Evolutionary conservation across 371 early-diverging fungal species (phyloP).

Genomic region (Mucor plumbeus): DNA sequence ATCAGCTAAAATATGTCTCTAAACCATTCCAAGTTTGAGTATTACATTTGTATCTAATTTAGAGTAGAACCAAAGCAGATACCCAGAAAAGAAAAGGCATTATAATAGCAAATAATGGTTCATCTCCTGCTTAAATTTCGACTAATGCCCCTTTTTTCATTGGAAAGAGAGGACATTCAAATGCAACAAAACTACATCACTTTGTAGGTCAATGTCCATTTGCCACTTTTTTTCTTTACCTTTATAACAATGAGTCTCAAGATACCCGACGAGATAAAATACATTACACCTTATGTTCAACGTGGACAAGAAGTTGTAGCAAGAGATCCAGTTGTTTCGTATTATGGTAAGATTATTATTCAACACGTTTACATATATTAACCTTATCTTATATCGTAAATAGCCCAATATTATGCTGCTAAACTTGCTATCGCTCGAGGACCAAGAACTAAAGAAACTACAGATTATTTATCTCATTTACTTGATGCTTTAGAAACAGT

Average conservation of each 20-base stretch:
- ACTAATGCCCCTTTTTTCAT: too few relatives aligned
- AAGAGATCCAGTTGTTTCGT: slow-evolving; percentile 86
- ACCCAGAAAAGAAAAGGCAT: too few relatives aligned
- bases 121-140: too few relatives aligned
- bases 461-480: slow-evolving; percentile 67
- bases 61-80: too few relatives aligned
- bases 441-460: slow-evolving; percentile 60
- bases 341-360: slow-evolving; percentile 75
- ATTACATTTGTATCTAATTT: too few relatives aligned
- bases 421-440: slow-evolving; percentile 77
- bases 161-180: neutral
- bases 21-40: too few relatives aligned
- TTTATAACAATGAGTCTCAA: slow-evolving; percentile 26
- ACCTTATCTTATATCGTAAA: neutral
- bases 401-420: slow-evolving; percentile 90
- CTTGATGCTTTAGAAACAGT: slow-evolving; percentile 84
- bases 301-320: slow-evolving; percentile 77
- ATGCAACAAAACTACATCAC: slow-evolving; percentile 1
- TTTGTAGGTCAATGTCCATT: neutral
- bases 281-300: slow-evolving; percentile 80
- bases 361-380: neutral
- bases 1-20: too few relatives aligned
- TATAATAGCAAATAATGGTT: too few relatives aligned
- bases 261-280: slow-evolving; percentile 78
- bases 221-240: neutral